Evolutionary conservation across 139 green algal species (phyloP), one percentile per base, ranked within the genome.

Genomic region (Tetraselmis striata): DNA sequence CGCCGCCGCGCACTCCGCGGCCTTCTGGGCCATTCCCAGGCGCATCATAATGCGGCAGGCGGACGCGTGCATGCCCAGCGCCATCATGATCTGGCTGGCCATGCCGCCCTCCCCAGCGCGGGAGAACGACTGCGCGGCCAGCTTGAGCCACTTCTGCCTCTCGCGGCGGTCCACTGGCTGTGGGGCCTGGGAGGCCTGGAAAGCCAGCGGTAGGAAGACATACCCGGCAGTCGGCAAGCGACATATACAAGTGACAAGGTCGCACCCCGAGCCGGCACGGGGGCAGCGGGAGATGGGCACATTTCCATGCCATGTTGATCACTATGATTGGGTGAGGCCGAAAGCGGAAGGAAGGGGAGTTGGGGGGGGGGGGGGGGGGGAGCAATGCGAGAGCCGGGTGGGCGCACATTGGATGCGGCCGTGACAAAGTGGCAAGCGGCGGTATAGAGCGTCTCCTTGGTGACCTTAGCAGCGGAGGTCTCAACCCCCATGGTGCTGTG

Each of bases 21-120:
- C 81, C 59, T 78, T 30, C 5, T 59, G 78, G 30, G 59, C 79
- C 27, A 75, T 31, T 29, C 58, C 67, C n/a, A 80, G 76, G 1
- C 1, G 1, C 1, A 11, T 1, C n/a, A 87, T 28, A n/a, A 83
- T 31, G 26, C 29, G 23, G 11, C 80, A 77, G 0, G 80, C 84
- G 2, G 28, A 5, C 67, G 81, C 80, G 45, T 59, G 75, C 31
- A 1, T 27, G 25, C n/a, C 83, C 29, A 83, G 24, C 0, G 74
- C 58, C 67, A 1, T 31, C 79, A 28, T 67, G 45, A 67, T 67
- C 45, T 67, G 45, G 45, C 45, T 67, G 45, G 45, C 45, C 45
- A 67, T 67, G 11, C 11, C 45, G 45, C 45, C 18, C 18, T 67
- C 45, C 45, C 77, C 77, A 2, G 30, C 29, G 5, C 30, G 77